These are phyloP conservation scores for Sophora flavescens DNA, from an alignment of 306 rosid species.

Conservation along the genomic window DNA sequence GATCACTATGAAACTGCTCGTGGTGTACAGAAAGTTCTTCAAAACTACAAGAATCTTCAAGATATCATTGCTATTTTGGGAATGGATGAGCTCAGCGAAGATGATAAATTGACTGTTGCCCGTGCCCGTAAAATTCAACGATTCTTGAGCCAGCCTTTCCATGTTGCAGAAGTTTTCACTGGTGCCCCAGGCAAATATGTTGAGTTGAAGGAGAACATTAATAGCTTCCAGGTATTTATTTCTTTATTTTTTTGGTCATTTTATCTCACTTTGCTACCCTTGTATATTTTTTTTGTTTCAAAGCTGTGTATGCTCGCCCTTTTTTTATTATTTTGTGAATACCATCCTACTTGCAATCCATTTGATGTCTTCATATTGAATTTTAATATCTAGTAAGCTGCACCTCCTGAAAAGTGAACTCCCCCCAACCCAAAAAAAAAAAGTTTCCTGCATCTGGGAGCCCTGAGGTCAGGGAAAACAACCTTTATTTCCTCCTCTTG, in stretches of 20 bases:
- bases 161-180: conserved; percentile 99
- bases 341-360: background rate
- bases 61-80: conserved; percentile 99
- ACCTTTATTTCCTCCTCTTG: too few relatives aligned
- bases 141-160: conserved; percentile 99
- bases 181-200: conserved; percentile 99
- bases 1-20: conserved; percentile 96
- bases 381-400: background rate
- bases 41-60: conserved; percentile 97
- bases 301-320: background rate
- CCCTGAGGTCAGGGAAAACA: too few relatives aligned
- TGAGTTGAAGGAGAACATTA: conserved; percentile 86
- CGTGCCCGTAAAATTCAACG: conserved; percentile 91
- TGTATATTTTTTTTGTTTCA: background rate
- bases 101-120: conserved; percentile 94
- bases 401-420: background rate
- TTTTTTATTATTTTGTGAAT: background rate
- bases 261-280: background rate
- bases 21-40: conserved; percentile 95
- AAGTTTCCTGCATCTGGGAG: too few relatives aligned
- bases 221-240: conserved; percentile 84
- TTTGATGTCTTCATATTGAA: background rate
- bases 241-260: background rate
- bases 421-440: too few relatives aligned
- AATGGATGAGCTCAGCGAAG: conserved; percentile 99